These are phyloP conservation scores for Leccinum incarnatum DNA, from an alignment of 768 basidiomycete genomes.

Conservation along the genomic window DNA sequence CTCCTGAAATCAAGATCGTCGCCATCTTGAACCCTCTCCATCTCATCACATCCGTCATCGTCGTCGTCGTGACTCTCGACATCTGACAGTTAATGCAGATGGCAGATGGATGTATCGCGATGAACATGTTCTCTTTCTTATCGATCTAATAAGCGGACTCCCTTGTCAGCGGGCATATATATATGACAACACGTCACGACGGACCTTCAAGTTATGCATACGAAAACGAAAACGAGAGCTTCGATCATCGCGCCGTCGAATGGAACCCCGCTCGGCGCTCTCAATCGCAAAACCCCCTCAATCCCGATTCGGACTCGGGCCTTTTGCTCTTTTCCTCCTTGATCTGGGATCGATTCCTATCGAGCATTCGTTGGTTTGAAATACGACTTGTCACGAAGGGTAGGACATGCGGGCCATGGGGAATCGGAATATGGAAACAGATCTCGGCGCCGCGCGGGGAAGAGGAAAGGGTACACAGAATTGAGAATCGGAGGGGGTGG, in stretches of 20 bases:
- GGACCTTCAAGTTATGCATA: neutral
- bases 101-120: neutral
- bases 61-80: neutral
- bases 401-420: neutral
- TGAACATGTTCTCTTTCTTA: neutral
- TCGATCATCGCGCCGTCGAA: neutral
- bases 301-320: neutral
- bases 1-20: neutral
- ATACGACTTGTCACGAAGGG: neutral
- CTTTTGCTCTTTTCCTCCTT: neutral
- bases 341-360: slow-evolving; percentile 1
- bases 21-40: neutral
- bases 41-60: neutral
- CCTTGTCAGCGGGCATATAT: neutral
- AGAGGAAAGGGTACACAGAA: neutral
- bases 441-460: neutral
- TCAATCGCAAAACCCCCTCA: slow-evolving; percentile 16
- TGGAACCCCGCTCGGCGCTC: neutral
- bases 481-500: neutral
- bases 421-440: neutral
- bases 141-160: neutral
- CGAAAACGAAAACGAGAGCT: neutral
- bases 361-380: neutral
- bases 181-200: neutral
- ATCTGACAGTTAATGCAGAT: neutral